These are phyloP conservation scores for Zasmidium angulare DNA, from an alignment of 2,329 filamentous ascomycete species.

Conservation along the genomic window DNA sequence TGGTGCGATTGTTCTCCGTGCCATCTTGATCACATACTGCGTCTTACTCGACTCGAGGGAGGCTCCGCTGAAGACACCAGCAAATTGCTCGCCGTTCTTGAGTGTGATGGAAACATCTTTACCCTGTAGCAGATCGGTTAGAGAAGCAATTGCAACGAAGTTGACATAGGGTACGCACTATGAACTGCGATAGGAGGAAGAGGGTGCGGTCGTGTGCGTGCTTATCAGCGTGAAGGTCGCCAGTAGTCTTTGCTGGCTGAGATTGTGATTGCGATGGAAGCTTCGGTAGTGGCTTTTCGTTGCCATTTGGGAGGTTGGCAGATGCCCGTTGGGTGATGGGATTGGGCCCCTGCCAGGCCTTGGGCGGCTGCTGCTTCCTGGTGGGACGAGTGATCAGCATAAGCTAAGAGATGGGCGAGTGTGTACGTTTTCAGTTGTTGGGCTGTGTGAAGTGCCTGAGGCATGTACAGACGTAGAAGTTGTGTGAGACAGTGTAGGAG, in stretches of 20 bases:
- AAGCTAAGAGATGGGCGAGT: neutral
- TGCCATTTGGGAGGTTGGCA: conserved; percentile 55
- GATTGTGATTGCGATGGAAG: conserved; percentile 18
- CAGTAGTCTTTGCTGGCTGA: conserved; percentile 32
- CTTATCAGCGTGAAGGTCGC: conserved; percentile 55
- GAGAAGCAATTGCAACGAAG: neutral
- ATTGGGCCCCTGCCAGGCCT: conserved; percentile 61
- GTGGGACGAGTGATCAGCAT: conserved; percentile 22
- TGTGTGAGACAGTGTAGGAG: neutral
- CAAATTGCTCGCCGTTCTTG: conserved; percentile 61
- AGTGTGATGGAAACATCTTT: conserved; percentile 56
- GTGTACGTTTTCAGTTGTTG: neutral
- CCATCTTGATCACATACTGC: conserved; percentile 65
- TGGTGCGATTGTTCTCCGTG: conserved; percentile 50
- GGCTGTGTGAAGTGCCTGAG: neutral
- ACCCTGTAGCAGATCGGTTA: conserved; percentile 46
- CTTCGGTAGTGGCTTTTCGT: conserved; percentile 36
- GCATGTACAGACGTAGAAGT: neutral
- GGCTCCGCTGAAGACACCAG: conserved; percentile 60
- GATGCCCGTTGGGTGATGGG: conserved; percentile 59
- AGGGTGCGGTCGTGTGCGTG: conserved; percentile 61
- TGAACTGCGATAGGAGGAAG: conserved; percentile 59
- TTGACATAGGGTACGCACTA: conserved; percentile 70
- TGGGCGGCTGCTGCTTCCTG: conserved; percentile 46
- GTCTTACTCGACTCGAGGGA: conserved; percentile 53